These are phyloP conservation scores for Nicotiana rustica DNA, from an alignment of 305 asterid species.

Conservation along the genomic window DNA sequence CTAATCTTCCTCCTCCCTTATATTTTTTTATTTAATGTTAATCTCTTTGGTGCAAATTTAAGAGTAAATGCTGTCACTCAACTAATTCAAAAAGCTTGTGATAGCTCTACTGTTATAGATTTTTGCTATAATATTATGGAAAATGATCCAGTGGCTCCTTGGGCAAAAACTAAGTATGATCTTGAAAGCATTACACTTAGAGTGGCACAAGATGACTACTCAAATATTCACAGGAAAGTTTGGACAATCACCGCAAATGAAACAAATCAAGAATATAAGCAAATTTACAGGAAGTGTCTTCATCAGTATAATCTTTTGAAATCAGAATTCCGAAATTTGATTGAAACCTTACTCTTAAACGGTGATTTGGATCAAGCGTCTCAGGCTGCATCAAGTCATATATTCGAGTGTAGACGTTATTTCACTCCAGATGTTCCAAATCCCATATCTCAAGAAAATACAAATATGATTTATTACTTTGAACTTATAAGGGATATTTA, in stretches of 20 bases:
- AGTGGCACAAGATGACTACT: not conserved
- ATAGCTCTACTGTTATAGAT: not conserved
- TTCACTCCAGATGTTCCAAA: not conserved
- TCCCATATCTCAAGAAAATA: not conserved
- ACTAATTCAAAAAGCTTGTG: not conserved
- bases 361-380: not conserved
- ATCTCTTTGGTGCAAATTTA: not conserved
- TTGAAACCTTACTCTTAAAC: not conserved
- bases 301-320: not conserved
- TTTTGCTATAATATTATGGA: constrained; percentile 14
- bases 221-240: not conserved
- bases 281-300: not conserved
- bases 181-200: not conserved
- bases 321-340: not conserved
- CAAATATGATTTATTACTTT: not conserved
- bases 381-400: not conserved
- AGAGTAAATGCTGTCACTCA: not conserved
- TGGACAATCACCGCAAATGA: not conserved
- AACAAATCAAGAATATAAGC: not conserved
- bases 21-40: not conserved
- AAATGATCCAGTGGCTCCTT: not conserved
- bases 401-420: not conserved
- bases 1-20: not conserved
- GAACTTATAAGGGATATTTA: not conserved
- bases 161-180: not conserved